Conservation (phyloP, 83 land plant species). For the Picea mariana region DNA sequence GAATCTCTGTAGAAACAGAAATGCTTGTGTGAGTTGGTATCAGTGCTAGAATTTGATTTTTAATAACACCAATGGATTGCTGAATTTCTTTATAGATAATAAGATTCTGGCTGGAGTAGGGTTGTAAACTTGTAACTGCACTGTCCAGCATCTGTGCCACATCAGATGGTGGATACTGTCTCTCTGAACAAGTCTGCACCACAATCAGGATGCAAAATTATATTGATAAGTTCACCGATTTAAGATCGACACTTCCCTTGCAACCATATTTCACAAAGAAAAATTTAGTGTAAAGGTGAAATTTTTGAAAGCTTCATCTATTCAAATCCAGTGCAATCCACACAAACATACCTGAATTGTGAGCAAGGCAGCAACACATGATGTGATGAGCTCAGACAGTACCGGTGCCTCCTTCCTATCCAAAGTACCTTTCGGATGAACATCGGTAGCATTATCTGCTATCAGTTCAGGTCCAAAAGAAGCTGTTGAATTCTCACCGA, state of each 20-base stretch:
- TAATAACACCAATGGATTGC: slow-evolving; percentile 70
- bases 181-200: slow-evolving; percentile 85
- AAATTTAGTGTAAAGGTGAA: not conserved
- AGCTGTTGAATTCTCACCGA: not conserved
- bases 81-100: slow-evolving; percentile 78
- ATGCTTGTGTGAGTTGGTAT: slow-evolving; percentile 57
- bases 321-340: not conserved
- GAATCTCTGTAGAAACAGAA: slow-evolving; percentile 27
- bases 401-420: slow-evolving; percentile 36
- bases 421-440: slow-evolving; percentile 4
- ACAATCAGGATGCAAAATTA: not conserved
- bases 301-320: not conserved
- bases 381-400: slow-evolving; percentile 79
- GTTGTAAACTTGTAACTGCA: slow-evolving; percentile 70
- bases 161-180: slow-evolving; percentile 78
- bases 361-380: slow-evolving; percentile 86
- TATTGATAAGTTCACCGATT: not conserved
- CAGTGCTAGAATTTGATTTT: slow-evolving; percentile 79
- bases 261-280: not conserved
- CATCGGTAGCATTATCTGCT: slow-evolving; percentile 21
- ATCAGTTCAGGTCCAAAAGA: slow-evolving; percentile 27
- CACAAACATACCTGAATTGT: slow-evolving; percentile 78
- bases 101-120: slow-evolving; percentile 72
- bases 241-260: not conserved
- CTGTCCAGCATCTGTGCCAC: slow-evolving; percentile 80